Evolutionary conservation across 2,329 filamentous ascomycete genomes (phyloP).

Genomic region (Cercospora brassicicola): DNA sequence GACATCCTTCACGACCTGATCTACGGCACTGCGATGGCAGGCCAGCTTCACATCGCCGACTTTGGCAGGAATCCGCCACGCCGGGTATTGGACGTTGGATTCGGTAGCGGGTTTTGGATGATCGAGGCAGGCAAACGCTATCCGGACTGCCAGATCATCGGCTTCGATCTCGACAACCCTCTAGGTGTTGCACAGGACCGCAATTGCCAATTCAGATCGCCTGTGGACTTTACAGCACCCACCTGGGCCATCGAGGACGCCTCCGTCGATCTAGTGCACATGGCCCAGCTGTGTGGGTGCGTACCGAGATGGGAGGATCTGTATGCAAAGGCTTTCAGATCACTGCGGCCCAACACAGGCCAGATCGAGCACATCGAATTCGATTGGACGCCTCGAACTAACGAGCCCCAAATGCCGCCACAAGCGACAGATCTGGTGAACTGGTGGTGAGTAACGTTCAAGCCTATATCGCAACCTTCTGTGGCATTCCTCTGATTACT

Average conservation of each 20-base stretch:
- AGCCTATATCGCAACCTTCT: not conserved
- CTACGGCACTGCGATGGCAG: constrained; percentile 41
- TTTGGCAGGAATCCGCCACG: constrained; percentile 41
- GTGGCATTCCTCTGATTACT: not conserved
- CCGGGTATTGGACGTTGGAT: constrained; percentile 68
- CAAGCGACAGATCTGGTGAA: constrained; percentile 58
- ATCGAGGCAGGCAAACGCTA: constrained; percentile 76
- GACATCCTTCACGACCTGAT: constrained; percentile 32
- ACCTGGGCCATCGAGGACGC: constrained; percentile 67
- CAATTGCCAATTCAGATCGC: constrained; percentile 25
- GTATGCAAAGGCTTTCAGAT: constrained; percentile 66
- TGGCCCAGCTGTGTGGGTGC: constrained; percentile 76
- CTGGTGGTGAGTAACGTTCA: constrained; percentile 58
- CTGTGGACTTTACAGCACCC: constrained; percentile 73
- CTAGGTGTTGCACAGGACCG: constrained; percentile 12
- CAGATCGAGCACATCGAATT: constrained; percentile 87
- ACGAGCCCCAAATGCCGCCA: constrained; percentile 52
- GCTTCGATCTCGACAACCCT: constrained; percentile 31
- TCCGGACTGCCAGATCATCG: constrained; percentile 29
- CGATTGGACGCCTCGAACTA: constrained; percentile 72
- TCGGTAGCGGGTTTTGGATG: constrained; percentile 88
- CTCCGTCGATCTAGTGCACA: constrained; percentile 79
- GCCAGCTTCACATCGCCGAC: constrained; percentile 36
- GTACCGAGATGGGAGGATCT: constrained; percentile 73
- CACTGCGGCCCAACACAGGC: constrained; percentile 73